Evolutionary conservation across 257 asterid species (phyloP).

Genomic region (Catharanthus roseus): DNA sequence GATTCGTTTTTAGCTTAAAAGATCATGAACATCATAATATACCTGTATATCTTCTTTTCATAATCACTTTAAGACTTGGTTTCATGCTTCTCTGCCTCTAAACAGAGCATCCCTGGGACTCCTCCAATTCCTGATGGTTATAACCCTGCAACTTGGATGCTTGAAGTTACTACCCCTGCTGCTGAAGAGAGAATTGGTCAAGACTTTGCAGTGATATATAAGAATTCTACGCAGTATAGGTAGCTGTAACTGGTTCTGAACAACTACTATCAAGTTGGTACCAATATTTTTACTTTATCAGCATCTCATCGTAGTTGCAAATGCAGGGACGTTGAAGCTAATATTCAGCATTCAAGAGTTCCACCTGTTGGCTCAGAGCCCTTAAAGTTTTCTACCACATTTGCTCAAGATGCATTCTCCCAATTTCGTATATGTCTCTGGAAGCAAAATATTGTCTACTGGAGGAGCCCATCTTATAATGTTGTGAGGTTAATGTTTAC

Average conservation of each 20-base stretch:
- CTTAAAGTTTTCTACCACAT: slow-evolving; percentile 46
- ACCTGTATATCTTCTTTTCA: background rate
- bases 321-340: slow-evolving; percentile 67
- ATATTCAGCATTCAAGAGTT: slow-evolving; percentile 45
- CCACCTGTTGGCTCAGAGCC: slow-evolving; percentile 62
- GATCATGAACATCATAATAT: background rate
- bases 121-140: slow-evolving; percentile 58
- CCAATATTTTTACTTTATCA: background rate
- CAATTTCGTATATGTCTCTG: slow-evolving; percentile 63
- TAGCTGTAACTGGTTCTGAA: slow-evolving; percentile 20
- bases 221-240: slow-evolving; percentile 57
- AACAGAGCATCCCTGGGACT: slow-evolving; percentile 53
- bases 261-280: background rate
- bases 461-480: slow-evolving; percentile 82
- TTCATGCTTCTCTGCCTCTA: slow-evolving; percentile 2
- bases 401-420: slow-evolving; percentile 43
- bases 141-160: slow-evolving; percentile 98
- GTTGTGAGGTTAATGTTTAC: slow-evolving; percentile 77
- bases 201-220: slow-evolving; percentile 61
- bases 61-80: background rate
- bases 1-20: background rate
- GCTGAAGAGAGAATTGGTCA: slow-evolving; percentile 54
- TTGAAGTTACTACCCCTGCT: slow-evolving; percentile 69
- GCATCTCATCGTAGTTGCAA: slow-evolving; percentile 2
- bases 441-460: slow-evolving; percentile 76